Evolutionary conservation across 257 asterid species (phyloP).

Genomic region (Forsythia viridissima): DNA sequence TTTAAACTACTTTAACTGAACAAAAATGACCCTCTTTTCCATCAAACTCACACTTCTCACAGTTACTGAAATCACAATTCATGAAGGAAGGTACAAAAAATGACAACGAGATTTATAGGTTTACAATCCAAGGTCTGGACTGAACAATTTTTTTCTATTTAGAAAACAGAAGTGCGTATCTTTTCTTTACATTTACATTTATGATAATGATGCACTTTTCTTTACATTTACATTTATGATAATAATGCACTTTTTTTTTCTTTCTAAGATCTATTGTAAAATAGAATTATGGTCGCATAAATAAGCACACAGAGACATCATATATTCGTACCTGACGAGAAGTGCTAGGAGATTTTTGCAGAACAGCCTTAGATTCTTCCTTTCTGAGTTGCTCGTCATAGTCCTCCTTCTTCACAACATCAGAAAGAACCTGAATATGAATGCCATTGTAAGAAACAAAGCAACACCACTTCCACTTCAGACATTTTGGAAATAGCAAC

Average conservation of each 20-base stretch:
- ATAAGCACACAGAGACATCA: not conserved
- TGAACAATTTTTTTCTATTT: not conserved
- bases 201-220: not conserved
- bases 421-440: conserved; percentile 78
- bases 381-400: conserved; percentile 90
- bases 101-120: not conserved
- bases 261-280: not conserved
- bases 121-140: not conserved
- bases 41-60: not conserved
- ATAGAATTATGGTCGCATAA: not conserved
- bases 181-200: not conserved
- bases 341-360: conserved; percentile 81
- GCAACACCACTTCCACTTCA: conserved; percentile 24
- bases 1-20: not conserved
- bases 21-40: not conserved
- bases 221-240: not conserved
- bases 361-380: conserved; percentile 77
- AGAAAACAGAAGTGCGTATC: conserved; percentile 8
- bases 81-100: not conserved
- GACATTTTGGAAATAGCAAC: conserved; percentile 12
- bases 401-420: conserved; percentile 89
- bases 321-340: conserved; percentile 63
- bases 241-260: no score
- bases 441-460: conserved; percentile 33
- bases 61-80: not conserved